Conservation (phyloP, 2,329 filamentous ascomycete species). For the Cladosporium austrohemisphaericum region DNA sequence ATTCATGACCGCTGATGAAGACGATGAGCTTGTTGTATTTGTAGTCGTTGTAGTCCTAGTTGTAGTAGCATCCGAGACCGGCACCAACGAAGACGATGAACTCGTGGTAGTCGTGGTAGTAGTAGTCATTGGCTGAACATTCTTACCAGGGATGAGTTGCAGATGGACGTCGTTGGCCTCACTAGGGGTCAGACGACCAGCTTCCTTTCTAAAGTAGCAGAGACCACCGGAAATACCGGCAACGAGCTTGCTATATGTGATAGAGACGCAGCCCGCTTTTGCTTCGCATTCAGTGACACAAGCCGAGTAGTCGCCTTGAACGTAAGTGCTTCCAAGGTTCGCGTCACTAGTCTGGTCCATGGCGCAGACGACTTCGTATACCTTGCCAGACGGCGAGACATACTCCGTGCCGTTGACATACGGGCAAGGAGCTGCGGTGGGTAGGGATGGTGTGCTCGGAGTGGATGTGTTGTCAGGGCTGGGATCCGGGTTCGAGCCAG, state of each 20-base stretch:
- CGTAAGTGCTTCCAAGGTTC: neutral
- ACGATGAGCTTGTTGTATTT: too few species aligned
- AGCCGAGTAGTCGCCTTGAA: constrained; percentile 9
- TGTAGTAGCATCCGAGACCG: too few species aligned
- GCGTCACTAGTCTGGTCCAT: constrained; percentile 8
- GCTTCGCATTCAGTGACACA: constrained; percentile 21
- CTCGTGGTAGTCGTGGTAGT: neutral
- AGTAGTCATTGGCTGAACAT: neutral
- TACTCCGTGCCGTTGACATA: constrained; percentile 16
- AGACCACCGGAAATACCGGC: neutral
- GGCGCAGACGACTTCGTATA: constrained; percentile 16
- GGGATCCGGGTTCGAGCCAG: too few species aligned
- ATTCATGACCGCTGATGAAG: neutral
- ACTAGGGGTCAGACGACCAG: neutral
- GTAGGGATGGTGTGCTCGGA: neutral
- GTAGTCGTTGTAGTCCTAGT: too few species aligned
- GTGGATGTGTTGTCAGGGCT: neutral
- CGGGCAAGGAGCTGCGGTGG: constrained; percentile 12
- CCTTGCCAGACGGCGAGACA: constrained; percentile 10
- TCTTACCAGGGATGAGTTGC: neutral
- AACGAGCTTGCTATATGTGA: constrained; percentile 18
- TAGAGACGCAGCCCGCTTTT: constrained; percentile 19
- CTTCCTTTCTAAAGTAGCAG: neutral
- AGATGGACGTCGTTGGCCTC: constrained; percentile 5
- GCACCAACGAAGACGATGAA: neutral